phyloP scores from a whole-genome alignment of 148 eudicot species.

The Arbutus unedo region DNA sequence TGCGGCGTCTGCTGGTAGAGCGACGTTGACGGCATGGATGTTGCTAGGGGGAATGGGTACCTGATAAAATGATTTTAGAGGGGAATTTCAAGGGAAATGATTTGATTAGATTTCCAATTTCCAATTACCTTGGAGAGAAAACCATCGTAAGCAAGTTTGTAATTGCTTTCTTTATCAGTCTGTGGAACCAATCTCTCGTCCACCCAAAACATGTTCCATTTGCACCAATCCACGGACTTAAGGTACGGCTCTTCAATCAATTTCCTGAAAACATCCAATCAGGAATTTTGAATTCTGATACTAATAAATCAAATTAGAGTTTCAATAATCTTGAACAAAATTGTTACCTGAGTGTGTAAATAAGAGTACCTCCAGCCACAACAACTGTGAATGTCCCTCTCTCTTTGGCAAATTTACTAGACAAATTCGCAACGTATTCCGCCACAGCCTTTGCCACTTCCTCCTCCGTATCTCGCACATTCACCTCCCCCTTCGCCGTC shows the following conservation, averaged over 20 bases:
- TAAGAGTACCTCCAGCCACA: slow-evolving; percentile 6
- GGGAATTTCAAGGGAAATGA: too few relatives aligned
- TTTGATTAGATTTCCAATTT: too few relatives aligned
- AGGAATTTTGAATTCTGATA: too few relatives aligned
- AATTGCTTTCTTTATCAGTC: neutral
- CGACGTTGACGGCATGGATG: slow-evolving; percentile 54
- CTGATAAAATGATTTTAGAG: too few relatives aligned
- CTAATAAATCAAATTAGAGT: too few relatives aligned
- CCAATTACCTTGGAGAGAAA: neutral
- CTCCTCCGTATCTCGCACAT: neutral
- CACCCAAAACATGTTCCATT: slow-evolving; percentile 4
- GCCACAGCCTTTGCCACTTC: neutral
- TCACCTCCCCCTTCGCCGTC: neutral
- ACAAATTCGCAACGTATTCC: neutral
- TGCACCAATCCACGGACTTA: neutral
- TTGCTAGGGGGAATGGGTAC: slow-evolving; percentile 46
- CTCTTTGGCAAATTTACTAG: neutral
- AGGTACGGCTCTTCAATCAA: neutral
- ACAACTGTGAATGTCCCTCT: neutral
- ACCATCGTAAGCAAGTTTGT: neutral
- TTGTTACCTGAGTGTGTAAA: neutral
- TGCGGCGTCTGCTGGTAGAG: slow-evolving; percentile 50
- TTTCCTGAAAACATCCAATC: too few relatives aligned
- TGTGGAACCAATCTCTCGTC: neutral
- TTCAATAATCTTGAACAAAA: too few relatives aligned